Percentiles rank a stretch among this genome's conserved stretches.
Evolutionary conservation across 2,329 filamentous ascomycete genomes (phyloP).

Genomic region (Nannizziopsis barbatae): DNA sequence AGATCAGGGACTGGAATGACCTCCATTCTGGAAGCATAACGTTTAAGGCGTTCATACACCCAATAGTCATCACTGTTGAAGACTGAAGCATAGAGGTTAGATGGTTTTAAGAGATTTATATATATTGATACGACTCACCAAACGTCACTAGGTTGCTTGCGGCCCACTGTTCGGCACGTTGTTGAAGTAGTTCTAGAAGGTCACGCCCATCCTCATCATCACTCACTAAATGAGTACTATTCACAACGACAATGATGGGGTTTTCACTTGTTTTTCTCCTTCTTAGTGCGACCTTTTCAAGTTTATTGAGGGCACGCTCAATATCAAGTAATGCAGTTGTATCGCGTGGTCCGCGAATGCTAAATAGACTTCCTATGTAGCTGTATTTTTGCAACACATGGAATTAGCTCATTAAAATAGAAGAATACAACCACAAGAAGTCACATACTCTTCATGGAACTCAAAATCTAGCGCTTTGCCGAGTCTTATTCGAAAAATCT

Average conservation of each 20-base stretch:
- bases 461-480: slow-evolving; percentile 94
- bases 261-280: slow-evolving; percentile 49
- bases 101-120: not conserved
- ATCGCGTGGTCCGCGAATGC: slow-evolving; percentile 82
- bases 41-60: slow-evolving; percentile 91
- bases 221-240: slow-evolving; percentile 80
- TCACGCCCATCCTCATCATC: slow-evolving; percentile 91
- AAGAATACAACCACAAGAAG: not conserved
- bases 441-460: slow-evolving; percentile 79
- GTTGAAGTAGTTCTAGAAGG: slow-evolving; percentile 85
- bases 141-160: slow-evolving; percentile 77
- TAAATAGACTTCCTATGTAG: slow-evolving; percentile 83
- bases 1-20: slow-evolving; percentile 78
- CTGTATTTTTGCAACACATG: slow-evolving; percentile 17
- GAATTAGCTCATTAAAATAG: not conserved
- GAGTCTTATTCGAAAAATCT: slow-evolving; percentile 85
- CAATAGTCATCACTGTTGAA: slow-evolving; percentile 98
- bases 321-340: slow-evolving; percentile 89
- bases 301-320: slow-evolving; percentile 90
- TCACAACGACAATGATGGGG: slow-evolving; percentile 86
- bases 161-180: slow-evolving; percentile 92
- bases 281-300: slow-evolving; percentile 80
- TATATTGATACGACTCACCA: slow-evolving; percentile 23
- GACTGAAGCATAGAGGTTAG: slow-evolving; percentile 41
- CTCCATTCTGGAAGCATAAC: slow-evolving; percentile 88